A percentile compares a stretch with the other conserved stretches of the same genome.
Conservation (phyloP, 2,329 filamentous ascomycete genomes). For the Sarocladium brachiariae region DNA sequence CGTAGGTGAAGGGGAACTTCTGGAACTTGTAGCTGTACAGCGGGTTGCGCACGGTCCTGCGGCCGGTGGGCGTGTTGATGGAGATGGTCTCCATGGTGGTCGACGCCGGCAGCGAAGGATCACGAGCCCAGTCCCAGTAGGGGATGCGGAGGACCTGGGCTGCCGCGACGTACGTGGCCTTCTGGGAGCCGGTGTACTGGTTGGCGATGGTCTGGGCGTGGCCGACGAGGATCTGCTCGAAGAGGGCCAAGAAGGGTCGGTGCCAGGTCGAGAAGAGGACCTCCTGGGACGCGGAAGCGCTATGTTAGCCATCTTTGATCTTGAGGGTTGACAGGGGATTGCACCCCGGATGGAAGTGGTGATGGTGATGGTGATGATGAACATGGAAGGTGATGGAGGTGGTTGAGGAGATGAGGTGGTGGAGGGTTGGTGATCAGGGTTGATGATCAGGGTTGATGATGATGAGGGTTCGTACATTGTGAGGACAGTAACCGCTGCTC, state of each 20-base stretch:
- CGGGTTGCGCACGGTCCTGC: constrained; percentile 41
- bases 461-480: constrained; percentile 30
- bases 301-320: too few species aligned
- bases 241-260: constrained; percentile 46
- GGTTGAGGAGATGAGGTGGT: too few species aligned
- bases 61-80: constrained; percentile 34
- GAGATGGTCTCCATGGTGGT: constrained; percentile 27
- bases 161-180: constrained; percentile 33
- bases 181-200: constrained; percentile 30
- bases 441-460: not conserved
- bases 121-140: constrained; percentile 48
- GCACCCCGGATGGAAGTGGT: too few species aligned
- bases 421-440: not conserved
- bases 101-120: constrained; percentile 35
- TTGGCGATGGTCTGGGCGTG: constrained; percentile 39
- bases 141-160: constrained; percentile 41
- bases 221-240: constrained; percentile 48
- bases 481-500: constrained; percentile 37
- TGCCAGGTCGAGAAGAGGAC: constrained; percentile 48
- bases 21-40: constrained; percentile 46
- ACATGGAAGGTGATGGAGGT: too few species aligned
- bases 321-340: too few species aligned
- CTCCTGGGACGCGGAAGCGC: too few species aligned
- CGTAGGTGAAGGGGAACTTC: constrained; percentile 24
- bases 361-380: too few species aligned